phyloP scores from a whole-genome alignment of 2,329 filamentous ascomycete species.

The Verticillium alfalfae region DNA sequence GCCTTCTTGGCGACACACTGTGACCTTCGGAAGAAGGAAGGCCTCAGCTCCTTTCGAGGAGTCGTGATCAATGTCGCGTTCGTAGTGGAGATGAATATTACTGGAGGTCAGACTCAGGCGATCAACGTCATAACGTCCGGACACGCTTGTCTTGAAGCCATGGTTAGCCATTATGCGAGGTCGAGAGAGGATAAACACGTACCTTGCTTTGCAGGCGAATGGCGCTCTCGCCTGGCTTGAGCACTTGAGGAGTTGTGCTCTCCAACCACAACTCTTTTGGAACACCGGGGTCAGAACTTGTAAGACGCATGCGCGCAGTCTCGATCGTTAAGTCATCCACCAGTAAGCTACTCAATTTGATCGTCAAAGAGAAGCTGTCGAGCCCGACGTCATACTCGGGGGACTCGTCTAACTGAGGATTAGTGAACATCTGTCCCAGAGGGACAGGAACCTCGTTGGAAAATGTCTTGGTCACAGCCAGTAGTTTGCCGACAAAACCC shows the following conservation, averaged over 20 bases:
- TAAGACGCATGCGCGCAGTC: slow-evolving; percentile 57
- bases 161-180: neutral
- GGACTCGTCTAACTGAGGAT: slow-evolving; percentile 61
- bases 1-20: slow-evolving; percentile 66
- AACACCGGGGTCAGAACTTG: slow-evolving; percentile 46
- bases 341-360: slow-evolving; percentile 68
- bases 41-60: slow-evolving; percentile 41
- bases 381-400: slow-evolving; percentile 64
- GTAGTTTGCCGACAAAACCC: slow-evolving; percentile 42
- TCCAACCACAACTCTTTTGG: slow-evolving; percentile 64
- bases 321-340: slow-evolving; percentile 65
- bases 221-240: slow-evolving; percentile 46
- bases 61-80: slow-evolving; percentile 49
- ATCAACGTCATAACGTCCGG: slow-evolving; percentile 71
- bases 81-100: slow-evolving; percentile 61
- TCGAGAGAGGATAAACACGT: slow-evolving; percentile 12
- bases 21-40: slow-evolving; percentile 55
- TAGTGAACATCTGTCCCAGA: slow-evolving; percentile 68
- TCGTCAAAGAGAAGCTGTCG: slow-evolving; percentile 68
- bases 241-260: slow-evolving; percentile 28
- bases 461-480: slow-evolving; percentile 37
- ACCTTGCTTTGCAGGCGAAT: slow-evolving; percentile 29
- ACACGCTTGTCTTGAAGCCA: slow-evolving; percentile 49
- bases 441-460: slow-evolving; percentile 60
- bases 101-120: slow-evolving; percentile 60